Evolutionary conservation across 352 stramenopile genomes (phyloP).

Genomic region (Paralagenidium karlingii): DNA sequence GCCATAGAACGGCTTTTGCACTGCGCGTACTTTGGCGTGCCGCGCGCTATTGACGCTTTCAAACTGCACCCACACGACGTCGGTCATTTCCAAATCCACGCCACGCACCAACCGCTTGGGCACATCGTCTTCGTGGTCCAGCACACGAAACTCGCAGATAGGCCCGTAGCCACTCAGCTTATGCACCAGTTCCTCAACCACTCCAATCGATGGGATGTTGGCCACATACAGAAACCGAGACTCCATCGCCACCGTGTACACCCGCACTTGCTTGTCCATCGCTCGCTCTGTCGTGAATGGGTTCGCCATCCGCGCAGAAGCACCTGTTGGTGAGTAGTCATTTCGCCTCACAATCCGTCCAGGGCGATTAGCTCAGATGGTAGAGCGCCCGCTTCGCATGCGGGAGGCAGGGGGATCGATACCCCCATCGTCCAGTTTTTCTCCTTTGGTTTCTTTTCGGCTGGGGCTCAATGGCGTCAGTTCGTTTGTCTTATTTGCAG

Average conservation of each 20-base stretch:
- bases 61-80: conserved; percentile 60
- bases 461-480: too few species aligned
- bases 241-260: conserved; percentile 48
- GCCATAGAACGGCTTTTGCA: conserved; percentile 55
- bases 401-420: too few species aligned
- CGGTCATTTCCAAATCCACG: conserved; percentile 5
- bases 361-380: too few species aligned
- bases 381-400: too few species aligned
- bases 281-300: too few species aligned
- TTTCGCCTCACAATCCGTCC: too few species aligned
- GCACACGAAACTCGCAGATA: conserved; percentile 29
- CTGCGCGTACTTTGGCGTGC: conserved; percentile 37
- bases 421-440: too few species aligned
- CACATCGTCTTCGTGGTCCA: conserved; percentile 33
- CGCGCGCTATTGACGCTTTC: conserved; percentile 65
- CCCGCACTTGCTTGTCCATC: conserved; percentile 13
- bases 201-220: conserved; percentile 45
- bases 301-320: too few species aligned
- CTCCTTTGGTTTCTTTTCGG: too few species aligned
- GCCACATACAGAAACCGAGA: conserved; percentile 42
- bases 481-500: too few species aligned
- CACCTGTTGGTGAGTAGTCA: too few species aligned
- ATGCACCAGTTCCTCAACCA: conserved; percentile 38
- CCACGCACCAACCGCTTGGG: background rate
- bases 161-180: conserved; percentile 36